Evolutionary conservation across 2,329 filamentous ascomycete genomes (phyloP).

Genomic region (Diaporthe longicolla): DNA sequence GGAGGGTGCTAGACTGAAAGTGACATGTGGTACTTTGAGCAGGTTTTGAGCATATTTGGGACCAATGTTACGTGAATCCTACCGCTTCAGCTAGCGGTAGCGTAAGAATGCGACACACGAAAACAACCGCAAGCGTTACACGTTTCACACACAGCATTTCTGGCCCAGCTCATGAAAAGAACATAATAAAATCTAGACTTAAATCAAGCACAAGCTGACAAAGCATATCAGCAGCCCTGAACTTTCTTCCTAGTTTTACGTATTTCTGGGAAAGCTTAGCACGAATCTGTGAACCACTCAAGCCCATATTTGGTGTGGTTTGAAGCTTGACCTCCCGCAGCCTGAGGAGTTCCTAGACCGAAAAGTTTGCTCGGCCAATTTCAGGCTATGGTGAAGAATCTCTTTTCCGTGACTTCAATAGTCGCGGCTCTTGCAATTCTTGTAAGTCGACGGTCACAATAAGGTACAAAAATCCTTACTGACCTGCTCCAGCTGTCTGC

Average conservation of each 20-base stretch:
- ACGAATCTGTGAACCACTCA: not conserved
- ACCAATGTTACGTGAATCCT: constrained; percentile 19
- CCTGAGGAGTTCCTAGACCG: not conserved
- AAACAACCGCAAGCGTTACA: not conserved
- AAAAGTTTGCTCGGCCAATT: not conserved
- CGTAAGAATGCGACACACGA: not conserved
- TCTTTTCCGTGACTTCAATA: constrained; percentile 26
- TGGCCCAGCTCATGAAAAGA: too few relatives aligned
- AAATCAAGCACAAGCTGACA: not conserved
- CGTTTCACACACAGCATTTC: too few relatives aligned
- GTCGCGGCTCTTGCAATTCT: not conserved
- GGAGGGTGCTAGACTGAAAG: not conserved
- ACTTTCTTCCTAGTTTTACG: not conserved
- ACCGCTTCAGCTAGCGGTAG: not conserved
- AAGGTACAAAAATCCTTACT: not conserved
- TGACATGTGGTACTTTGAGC: constrained; percentile 24
- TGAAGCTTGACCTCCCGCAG: not conserved
- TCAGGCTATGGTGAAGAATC: not conserved
- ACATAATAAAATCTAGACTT: not conserved
- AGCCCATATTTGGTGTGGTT: not conserved
- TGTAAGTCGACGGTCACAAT: not conserved
- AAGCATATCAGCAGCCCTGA: not conserved
- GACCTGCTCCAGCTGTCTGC: not conserved
- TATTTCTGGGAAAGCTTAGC: not conserved
- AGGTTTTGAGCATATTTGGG: constrained; percentile 31